Evolutionary conservation across 1,284 basidiomycete species (phyloP).

Genomic region (Pisolithus thermaeus): DNA sequence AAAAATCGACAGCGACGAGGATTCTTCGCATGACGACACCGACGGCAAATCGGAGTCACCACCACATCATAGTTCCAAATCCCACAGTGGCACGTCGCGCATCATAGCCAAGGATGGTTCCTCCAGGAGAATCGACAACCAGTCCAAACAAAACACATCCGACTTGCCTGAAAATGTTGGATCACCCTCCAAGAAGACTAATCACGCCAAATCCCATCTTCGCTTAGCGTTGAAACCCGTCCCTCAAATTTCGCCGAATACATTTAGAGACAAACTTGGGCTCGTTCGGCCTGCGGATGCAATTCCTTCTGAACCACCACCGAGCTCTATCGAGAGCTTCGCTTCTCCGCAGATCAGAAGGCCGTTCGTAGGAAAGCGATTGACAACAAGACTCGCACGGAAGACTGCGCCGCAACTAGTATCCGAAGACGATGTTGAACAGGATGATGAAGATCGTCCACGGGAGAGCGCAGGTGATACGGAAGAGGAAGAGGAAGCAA

Average conservation of each 20-base stretch:
- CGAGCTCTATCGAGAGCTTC: conserved; percentile 29
- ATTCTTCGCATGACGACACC: too few species aligned
- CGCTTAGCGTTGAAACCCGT: conserved; percentile 20
- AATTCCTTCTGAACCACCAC: conserved; percentile 15
- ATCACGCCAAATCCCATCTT: not conserved
- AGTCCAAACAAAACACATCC: not conserved
- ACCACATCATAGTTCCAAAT: too few species aligned
- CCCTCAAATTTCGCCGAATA: conserved; percentile 33
- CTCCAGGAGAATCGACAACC: not conserved
- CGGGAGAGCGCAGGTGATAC: not conserved
- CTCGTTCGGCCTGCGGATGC: conserved; percentile 4
- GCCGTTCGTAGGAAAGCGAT: not conserved
- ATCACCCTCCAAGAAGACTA: not conserved
- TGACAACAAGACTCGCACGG: not conserved
- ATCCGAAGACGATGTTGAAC: not conserved
- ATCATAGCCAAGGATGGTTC: not conserved
- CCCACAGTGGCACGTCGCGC: not conserved
- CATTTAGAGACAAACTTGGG: conserved; percentile 30
- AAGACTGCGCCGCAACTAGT: not conserved
- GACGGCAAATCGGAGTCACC: too few species aligned
- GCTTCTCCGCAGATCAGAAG: conserved; percentile 13
- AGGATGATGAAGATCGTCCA: conserved; percentile 4
- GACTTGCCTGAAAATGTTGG: conserved; percentile 18
- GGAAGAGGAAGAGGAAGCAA: not conserved
- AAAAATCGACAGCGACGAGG: too few species aligned